Evolutionary conservation across 768 basidiomycete species (phyloP), one percentile per base, ranked within the genome.

Genomic region (Agrocybe chaxingu): DNA sequence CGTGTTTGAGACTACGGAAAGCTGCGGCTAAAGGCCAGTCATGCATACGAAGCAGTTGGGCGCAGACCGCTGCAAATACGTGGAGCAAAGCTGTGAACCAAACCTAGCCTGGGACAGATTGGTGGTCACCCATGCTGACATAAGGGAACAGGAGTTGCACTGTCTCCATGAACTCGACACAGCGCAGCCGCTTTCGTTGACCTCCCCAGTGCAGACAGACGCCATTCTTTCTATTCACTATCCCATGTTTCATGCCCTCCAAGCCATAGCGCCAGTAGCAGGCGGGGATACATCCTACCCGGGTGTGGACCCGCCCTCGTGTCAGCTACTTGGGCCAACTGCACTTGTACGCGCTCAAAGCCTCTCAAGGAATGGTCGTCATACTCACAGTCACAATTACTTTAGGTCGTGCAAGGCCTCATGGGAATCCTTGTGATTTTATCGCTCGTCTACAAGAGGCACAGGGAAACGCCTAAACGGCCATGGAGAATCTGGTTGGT

Each of bases 361-460:
- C 36, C 32, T 48, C 33, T 31, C 64, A 34, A 35, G 19, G 66
- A 55, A 80, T 75, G 63, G 62, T 64, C 50, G 70, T 78, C 6
- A 63, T 79, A 33, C 78, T 75, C 8, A 72, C 75, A 1, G 43
- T 37, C 16, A 37, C 12, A 50, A 33, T 32, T 77, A 74, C 7
- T 67, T 78, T 59, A 92, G 89, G 70, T 86, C 47, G 87, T 93
- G 13, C 91, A 98, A 70, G 88, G 65, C 3, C 75, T 92, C 16
- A 86, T 98, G 86, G 96, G 93, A n/a, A 66, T 93, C 12, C 70
- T 98, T 30, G 94, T 96, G n/a, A 77, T 98, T 31, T 74, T 84
- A 12, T 92, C 92, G 2, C 74, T 98, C 42, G 79, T 98, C 4
- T 84, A 85, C 62, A 98, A 98, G 65, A 77, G 96, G 50, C 89